Evolutionary conservation across 2,329 filamentous ascomycete genomes (phyloP), one percentile per base, ranked within the genome.

Genomic region (Bipolaris sorokiniana): DNA sequence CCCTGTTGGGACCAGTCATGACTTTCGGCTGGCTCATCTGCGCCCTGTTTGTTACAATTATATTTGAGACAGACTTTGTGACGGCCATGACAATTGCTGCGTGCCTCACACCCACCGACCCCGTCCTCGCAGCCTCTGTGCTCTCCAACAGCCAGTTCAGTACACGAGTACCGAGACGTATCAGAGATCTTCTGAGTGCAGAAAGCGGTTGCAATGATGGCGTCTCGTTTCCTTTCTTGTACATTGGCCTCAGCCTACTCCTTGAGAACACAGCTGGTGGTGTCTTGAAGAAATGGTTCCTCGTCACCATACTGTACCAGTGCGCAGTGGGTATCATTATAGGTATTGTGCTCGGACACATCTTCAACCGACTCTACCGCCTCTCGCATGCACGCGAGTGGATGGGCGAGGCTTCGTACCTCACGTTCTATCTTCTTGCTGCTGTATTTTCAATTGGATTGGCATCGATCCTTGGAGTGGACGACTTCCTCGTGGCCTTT

Each of bases 141-240:
- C 74, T 86, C 11, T 78, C 79, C 2, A 82, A 84, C 62, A 82
- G 80, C 28, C 81, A 79, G 47, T 86, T 86, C 73, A 82, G 80
- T 51, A 74, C 75, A 1, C 68, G 84, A 13, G 79, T 86, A 1
- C 84, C 83, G 0, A 80, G 77, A 55, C 76, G 83, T 4, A 69
- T 86, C 41, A 80, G 80, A 40, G 76, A 84, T 63, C 70, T 86
- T 46, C 74, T 86, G 9, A 78, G 79, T 16, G 83, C 83, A 0
- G 84, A 86, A 62, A 82, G 79, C 40, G 84, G 82, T 1, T 84
- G 81, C 64, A 86, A 86, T 55, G 83, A 86, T 59, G 84, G 81
- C 7, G 75, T 83, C 5, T 82, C 81, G 0, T 85, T 85, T 57
- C 83, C 83, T 0, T 86, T 86, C 64, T 70, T 86, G 1, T 86